A percentile compares a stretch with the other conserved stretches of the same genome.
Evolutionary conservation across 495 filamentous ascomycete genomes (phyloP).

Genomic region (Evernia prunastri): DNA sequence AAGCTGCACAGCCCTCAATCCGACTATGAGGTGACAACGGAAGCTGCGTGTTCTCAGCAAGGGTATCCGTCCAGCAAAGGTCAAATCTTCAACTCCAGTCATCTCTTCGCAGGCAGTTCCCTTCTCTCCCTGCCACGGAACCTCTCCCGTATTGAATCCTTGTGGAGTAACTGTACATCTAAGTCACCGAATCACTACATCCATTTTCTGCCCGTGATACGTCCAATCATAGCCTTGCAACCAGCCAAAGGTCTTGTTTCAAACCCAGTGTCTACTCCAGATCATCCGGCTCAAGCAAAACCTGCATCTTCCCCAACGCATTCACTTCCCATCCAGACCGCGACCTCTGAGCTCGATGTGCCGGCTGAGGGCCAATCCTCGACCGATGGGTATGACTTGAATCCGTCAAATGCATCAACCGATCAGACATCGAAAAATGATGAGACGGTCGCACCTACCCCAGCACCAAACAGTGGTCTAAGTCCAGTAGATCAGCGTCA

Average conservation of each 20-base stretch:
- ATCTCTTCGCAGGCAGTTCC: neutral
- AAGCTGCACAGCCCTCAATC: neutral
- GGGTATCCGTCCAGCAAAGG: neutral
- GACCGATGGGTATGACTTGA: neutral
- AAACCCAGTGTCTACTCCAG: neutral
- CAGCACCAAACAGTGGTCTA: neutral
- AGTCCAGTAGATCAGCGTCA: neutral
- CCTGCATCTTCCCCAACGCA: constrained; percentile 1
- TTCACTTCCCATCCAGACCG: neutral
- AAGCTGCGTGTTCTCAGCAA: constrained; percentile 1
- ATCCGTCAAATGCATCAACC: neutral
- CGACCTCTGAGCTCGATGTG: neutral
- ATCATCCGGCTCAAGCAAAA: constrained; percentile 1
- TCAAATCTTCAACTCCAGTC: neutral
- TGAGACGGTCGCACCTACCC: neutral
- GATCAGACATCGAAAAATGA: neutral
- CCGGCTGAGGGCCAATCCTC: neutral
- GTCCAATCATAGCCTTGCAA: neutral
- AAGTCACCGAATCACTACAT: neutral
- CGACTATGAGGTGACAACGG: constrained; percentile 4
- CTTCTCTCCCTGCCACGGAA: constrained; percentile 1
- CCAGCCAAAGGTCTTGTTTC: neutral
- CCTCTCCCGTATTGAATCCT: constrained; percentile 2
- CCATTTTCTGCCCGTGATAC: no score
- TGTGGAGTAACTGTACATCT: constrained; percentile 1